Evolutionary conservation across 768 basidiomycete genomes (phyloP), one percentile per base, ranked within the genome.

Genomic region (Lyophyllum decastes): DNA sequence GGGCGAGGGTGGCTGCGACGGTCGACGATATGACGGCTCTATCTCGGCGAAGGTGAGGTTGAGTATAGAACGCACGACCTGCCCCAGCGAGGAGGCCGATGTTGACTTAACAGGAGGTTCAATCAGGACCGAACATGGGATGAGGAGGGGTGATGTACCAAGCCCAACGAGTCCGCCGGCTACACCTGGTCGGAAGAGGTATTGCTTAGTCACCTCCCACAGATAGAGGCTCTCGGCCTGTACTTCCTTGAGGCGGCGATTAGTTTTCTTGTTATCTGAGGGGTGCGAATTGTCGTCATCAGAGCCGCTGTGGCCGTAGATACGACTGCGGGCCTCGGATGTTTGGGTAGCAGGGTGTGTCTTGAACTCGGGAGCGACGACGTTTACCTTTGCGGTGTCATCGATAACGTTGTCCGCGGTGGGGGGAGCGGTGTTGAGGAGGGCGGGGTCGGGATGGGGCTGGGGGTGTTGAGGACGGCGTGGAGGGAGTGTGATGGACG

Each of bases 101-200:
- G 70, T 92, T 92, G 48, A 89, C 89, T 90, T 4, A 55, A 0
- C 14, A 16, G 24, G 21, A 47, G 12, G 43, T 35, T 35, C 22
- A 54, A 46, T 49, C 38, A n/a, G 35, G 27, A 25, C 19, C 24
- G 30, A 16, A n/a, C 34, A 52, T 54, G 11, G 51, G 26, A 33
- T 19, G 34, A 30, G 2, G 27, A 25, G 8, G 10, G 30, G 10
- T 30, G 30, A 75, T 82, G 17, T 61, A 89, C 90, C 78, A 45
- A 92, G 68, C 43, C 89, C 89, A 59, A 92, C 63, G 26, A 91
- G 73, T 43, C 91, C 90, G 25, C 91, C 88, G 10, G 86, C 85
- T 50, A 89, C 83, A 24, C 84, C 83, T 14, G 90, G 89, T 26
- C 83, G 79, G 57, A 91, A 72, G 24, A 91, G 64, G 62, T 81